phyloP scores from a whole-genome alignment of 208 protist species.

The Naegleria gruberi region DNA sequence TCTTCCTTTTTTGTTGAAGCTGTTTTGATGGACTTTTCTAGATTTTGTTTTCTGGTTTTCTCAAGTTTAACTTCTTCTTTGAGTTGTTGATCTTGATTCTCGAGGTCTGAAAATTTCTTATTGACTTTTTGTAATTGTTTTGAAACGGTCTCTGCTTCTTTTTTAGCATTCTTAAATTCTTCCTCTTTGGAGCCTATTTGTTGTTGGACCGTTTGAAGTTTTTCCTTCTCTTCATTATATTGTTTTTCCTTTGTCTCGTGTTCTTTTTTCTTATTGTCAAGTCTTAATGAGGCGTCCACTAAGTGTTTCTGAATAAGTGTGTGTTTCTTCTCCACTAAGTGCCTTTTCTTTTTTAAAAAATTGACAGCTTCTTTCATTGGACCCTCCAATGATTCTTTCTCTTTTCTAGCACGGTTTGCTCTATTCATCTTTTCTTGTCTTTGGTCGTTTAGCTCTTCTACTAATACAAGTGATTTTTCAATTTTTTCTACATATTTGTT shows the following conservation, averaged over 20 bases:
- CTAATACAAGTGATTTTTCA: slow-evolving; percentile 50
- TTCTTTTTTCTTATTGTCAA: background rate
- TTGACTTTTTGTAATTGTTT: slow-evolving; percentile 33
- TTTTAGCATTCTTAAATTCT: slow-evolving; percentile 35
- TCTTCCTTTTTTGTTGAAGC: slow-evolving; percentile 63
- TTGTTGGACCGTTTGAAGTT: slow-evolving; percentile 57
- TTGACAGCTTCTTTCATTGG: slow-evolving; percentile 83
- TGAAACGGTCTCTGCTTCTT: slow-evolving; percentile 24
- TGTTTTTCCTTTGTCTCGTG: slow-evolving; percentile 11
- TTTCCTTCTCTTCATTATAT: slow-evolving; percentile 48
- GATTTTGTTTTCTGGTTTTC: slow-evolving; percentile 54
- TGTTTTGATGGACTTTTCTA: slow-evolving; percentile 62
- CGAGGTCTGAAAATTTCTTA: slow-evolving; percentile 44
- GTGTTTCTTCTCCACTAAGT: slow-evolving; percentile 75
- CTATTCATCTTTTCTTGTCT: slow-evolving; percentile 78
- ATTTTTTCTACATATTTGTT: slow-evolving; percentile 83
- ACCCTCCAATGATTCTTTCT: slow-evolving; percentile 80
- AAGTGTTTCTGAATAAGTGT: slow-evolving; percentile 77
- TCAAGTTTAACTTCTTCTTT: slow-evolving; percentile 51
- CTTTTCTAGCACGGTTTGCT: slow-evolving; percentile 81
- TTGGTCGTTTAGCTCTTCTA: slow-evolving; percentile 82
- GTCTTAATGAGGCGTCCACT: slow-evolving; percentile 52
- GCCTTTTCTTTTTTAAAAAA: slow-evolving; percentile 82
- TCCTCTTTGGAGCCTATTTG: slow-evolving; percentile 53
- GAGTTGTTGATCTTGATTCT: slow-evolving; percentile 55